These are phyloP conservation scores for Solanum okadae DNA, from an alignment of 257 asterid genomes.

Conservation along the genomic window DNA sequence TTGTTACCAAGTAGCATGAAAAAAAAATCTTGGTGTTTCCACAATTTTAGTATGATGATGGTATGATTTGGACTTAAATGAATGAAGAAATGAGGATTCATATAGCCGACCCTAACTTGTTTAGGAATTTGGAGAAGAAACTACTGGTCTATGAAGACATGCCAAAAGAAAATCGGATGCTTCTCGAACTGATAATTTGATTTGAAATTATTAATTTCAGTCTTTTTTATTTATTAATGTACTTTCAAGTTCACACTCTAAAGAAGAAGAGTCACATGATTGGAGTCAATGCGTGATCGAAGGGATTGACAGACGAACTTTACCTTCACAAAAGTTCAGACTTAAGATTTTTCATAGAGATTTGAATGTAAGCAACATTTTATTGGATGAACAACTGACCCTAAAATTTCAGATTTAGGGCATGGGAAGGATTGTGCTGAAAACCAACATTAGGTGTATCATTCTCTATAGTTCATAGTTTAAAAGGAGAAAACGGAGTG, in stretches of 20 bases:
- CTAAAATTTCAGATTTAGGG: no score
- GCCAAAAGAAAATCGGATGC: constrained; percentile 23
- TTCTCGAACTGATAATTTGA: background rate
- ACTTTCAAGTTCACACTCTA: no score
- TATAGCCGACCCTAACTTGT: background rate
- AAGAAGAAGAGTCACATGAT: background rate
- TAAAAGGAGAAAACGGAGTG: constrained; percentile 10
- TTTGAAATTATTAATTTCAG: background rate
- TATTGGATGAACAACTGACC: constrained; percentile 48
- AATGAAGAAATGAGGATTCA: background rate
- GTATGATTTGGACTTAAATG: background rate
- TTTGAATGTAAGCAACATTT: constrained; percentile 44
- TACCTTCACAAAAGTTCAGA: constrained; percentile 52
- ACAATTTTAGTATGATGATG: background rate
- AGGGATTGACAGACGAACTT: constrained; percentile 42
- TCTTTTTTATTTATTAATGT: background rate
- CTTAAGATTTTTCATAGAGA: constrained; percentile 47
- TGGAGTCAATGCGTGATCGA: constrained; percentile 35
- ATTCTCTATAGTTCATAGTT: background rate
- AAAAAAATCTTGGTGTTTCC: background rate
- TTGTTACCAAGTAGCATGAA: no score
- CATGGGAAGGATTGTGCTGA: no score
- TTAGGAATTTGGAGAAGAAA: constrained; percentile 6
- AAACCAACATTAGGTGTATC: constrained; percentile 23
- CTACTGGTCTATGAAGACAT: background rate